A percentile compares a stretch with the other conserved stretches of the same genome.
Conservation (phyloP, 768 basidiomycete genomes). For the Mycena galericulata region DNA sequence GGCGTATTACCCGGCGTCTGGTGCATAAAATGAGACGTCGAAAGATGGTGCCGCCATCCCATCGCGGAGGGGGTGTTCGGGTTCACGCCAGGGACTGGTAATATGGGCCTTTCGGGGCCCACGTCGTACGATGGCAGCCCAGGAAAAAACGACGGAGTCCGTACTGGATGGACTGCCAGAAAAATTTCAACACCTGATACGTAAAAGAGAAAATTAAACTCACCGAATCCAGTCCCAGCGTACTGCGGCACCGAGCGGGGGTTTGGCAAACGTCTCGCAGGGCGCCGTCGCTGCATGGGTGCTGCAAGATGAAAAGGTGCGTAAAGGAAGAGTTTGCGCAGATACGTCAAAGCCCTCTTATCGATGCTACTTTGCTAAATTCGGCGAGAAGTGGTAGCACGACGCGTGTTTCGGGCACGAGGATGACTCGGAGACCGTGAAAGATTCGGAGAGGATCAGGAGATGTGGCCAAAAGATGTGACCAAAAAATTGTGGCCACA, state of each 20-base stretch:
- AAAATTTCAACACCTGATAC: constrained; percentile 10
- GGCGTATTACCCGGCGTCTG: constrained; percentile 22
- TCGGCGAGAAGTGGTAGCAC: constrained; percentile 17
- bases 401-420: constrained; percentile 20
- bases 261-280: constrained; percentile 9
- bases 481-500: not conserved
- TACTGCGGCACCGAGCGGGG: constrained; percentile 22
- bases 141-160: not conserved
- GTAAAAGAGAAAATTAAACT: constrained; percentile 20
- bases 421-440: constrained; percentile 12
- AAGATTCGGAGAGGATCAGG: no score
- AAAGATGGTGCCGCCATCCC: constrained; percentile 23
- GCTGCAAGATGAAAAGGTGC: constrained; percentile 8
- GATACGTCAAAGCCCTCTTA: constrained; percentile 25
- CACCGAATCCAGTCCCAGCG: constrained; percentile 21
- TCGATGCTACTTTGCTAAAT: constrained; percentile 28
- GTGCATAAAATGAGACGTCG: not conserved
- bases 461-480: no score
- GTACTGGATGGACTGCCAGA: constrained; percentile 24
- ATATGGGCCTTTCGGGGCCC: not conserved
- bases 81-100: constrained; percentile 16
- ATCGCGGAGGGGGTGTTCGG: constrained; percentile 24
- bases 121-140: not conserved
- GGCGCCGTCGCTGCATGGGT: constrained; percentile 20
- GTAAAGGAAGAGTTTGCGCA: constrained; percentile 20